Evolutionary conservation across 2,329 filamentous ascomycete species (phyloP).

Genomic region (Albophoma yamanashiensis): DNA sequence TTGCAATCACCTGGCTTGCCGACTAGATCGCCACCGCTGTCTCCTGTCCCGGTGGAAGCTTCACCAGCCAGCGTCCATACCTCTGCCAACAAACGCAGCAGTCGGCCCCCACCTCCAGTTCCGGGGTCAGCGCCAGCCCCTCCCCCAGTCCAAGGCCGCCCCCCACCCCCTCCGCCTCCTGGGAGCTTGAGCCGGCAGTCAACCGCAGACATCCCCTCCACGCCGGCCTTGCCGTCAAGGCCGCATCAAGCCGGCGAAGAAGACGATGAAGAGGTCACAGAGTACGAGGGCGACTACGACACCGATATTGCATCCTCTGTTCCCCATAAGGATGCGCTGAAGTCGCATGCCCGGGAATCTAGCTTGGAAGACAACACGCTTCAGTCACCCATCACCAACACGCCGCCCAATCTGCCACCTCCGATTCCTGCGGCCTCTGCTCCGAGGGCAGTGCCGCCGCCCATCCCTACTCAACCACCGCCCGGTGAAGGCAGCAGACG

Average conservation of each 20-base stretch:
- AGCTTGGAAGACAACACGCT: constrained; percentile 62
- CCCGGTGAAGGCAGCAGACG: constrained; percentile 38
- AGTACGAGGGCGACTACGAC: constrained; percentile 97
- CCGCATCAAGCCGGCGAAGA: constrained; percentile 42
- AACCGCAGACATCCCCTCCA: constrained; percentile 41
- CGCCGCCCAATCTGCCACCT: constrained; percentile 37
- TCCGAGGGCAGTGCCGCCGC: constrained; percentile 53
- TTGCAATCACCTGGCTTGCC: constrained; percentile 11
- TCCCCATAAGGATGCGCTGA: constrained; percentile 89
- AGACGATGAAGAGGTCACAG: constrained; percentile 70
- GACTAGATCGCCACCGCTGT: constrained; percentile 22
- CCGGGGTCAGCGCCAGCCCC: constrained; percentile 40
- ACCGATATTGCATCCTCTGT: constrained; percentile 92
- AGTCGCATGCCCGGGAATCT: constrained; percentile 66
- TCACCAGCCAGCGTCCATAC: constrained; percentile 33
- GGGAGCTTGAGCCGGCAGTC: constrained; percentile 44
- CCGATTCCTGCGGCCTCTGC: constrained; percentile 43
- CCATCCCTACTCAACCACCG: constrained; percentile 50
- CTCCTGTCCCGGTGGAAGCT: constrained; percentile 26
- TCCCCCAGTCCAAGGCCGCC: constrained; percentile 42
- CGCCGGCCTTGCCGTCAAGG: constrained; percentile 26
- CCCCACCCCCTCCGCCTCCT: constrained; percentile 58
- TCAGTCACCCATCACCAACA: constrained; percentile 40
- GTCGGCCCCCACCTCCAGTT: constrained; percentile 49
- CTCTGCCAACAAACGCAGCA: constrained; percentile 39